Evolutionary conservation across 805 yeast species (phyloP), one percentile per base, ranked within the genome.

Genomic region (Candida coquimbonensis): DNA sequence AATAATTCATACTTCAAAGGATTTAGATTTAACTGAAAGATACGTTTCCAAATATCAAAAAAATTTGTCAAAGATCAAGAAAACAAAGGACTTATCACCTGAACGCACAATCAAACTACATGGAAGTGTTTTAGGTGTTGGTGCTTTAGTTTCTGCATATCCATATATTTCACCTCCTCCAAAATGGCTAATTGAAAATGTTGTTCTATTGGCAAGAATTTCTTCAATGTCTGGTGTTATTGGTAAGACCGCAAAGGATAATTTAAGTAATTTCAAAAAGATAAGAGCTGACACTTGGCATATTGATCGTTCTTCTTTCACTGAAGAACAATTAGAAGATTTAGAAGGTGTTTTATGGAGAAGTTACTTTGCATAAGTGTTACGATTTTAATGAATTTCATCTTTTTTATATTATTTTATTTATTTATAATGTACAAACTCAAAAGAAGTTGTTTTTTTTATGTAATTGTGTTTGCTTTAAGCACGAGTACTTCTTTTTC

Each of bases 221-320:
- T 81, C 88, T 3, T 78, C 84, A 14, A 75, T 85, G 19, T 81
- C 81, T 16, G 97, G 97, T 8, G 61, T 81, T 44, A 78, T 85
- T 27, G 96, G 96, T 1, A 77, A 82, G 45, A 77, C 95, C 1
- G 95, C 96, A 7, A 91, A 91, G 63, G 81, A 80, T 31, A 75
- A 78, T 2, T 71, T 91, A 42, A 82, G 95, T 51, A 82, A 80
- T 51, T 93, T 93, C 68, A 91, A 90, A 62, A 89, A 89, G 68
- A 80, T 87, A 7, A 77, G 98, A 53, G 95, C 90, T 48, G 99
- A 91, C 57, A 88, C 97, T 0, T 91, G 99, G 99, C 95, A 87
- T 57, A 77, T 88, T 48, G 99, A 91, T 61, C 75, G 84, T 49
- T 72, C 72, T 53, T 78, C 75, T 13, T 93, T 91, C 62, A 78